Evolutionary conservation across 1,284 basidiomycete genomes (phyloP), one percentile per base, ranked within the genome.

Genomic region (Gomphus sp.): DNA sequence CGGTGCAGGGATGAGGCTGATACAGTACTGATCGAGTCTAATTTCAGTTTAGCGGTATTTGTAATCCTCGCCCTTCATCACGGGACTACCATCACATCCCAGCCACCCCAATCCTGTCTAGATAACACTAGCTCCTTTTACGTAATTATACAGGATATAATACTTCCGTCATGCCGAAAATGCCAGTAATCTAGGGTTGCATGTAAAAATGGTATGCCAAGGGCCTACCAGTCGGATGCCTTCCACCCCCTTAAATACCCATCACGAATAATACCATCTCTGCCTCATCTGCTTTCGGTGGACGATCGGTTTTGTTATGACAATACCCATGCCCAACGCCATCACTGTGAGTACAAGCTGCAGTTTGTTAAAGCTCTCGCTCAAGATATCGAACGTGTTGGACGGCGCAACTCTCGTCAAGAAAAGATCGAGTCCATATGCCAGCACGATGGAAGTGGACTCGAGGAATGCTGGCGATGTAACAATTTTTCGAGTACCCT

Each of bases 321-420:
- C 68, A 61, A 98, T 91, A 3, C 87, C 94, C 3, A 81, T 69
- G 0, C 76, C 77, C 58, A 99, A 71, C 0, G 80, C 91, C 0
- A 74, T 72, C 14, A 97, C 82, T 0, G 94, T 98, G 48, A 94
- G 70, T 62, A 97, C 80, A 34, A 99, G 78, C 72, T 99, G 96
- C 0, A 76, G 76, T 76, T 98, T 98, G 76, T 98, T 98, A 73
- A 99, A 99, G 67, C 79, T 82, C 71, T 91, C 84, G 68, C 81
- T 91, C 12, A 97, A 80, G n/a, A 96, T 84, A 68, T 99, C 96
- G 67, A 99, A 99, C 31, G 91, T 93, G 31, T 85, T 86, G 2
- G 90, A 93, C 0, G 97, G 93, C 43, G 91, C 81, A 4, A 93
- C 79, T 14, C 91, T 81, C 6, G 90, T 90, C 34, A 84, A 74